Conservation (phyloP, 768 basidiomycete species). For the Lactarius psammicola region DNA sequence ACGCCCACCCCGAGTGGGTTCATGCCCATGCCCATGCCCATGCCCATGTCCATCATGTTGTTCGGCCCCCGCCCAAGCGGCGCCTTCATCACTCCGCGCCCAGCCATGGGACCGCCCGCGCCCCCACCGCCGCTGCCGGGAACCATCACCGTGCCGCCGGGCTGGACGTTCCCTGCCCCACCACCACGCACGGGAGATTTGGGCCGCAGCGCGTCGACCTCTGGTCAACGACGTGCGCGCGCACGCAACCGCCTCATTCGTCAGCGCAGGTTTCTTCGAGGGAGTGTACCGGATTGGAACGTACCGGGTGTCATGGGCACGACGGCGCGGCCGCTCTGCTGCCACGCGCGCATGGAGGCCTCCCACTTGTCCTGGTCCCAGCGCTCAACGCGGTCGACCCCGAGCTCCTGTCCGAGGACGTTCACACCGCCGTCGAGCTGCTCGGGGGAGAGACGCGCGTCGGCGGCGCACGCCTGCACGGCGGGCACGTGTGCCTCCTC, state of each 20-base stretch:
- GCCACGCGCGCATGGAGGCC: conserved; percentile 52
- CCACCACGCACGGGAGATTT: conserved; percentile 70
- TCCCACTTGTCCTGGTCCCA: conserved; percentile 72
- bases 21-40: conserved; percentile 20
- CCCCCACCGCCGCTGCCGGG: conserved; percentile 23
- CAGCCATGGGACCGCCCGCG: conserved; percentile 11
- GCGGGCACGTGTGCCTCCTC: conserved; percentile 53
- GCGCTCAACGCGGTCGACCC: conserved; percentile 37
- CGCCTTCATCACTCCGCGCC: conserved; percentile 24
- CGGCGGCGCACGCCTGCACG: conserved; percentile 30
- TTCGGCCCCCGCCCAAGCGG: conserved; percentile 33
- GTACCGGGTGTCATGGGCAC: conserved; percentile 61
- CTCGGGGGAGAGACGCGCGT: conserved; percentile 30
- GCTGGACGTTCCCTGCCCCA: conserved; percentile 32
- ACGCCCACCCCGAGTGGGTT: conserved; percentile 31
- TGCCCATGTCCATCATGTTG: conserved; percentile 25
- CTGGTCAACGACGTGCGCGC: conserved; percentile 33
- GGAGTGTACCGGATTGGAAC: conserved; percentile 21
- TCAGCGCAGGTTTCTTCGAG: not conserved
- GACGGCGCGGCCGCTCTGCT: conserved; percentile 44
- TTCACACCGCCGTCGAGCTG: conserved; percentile 39
- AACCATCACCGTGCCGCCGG: conserved; percentile 12
- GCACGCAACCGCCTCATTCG: too few species aligned
- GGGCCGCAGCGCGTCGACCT: conserved; percentile 81
- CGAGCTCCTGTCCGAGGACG: conserved; percentile 31